Conservation (phyloP, 202 grass and related monocot genomes). For the Schoenoplectus tabernaemontani region DNA sequence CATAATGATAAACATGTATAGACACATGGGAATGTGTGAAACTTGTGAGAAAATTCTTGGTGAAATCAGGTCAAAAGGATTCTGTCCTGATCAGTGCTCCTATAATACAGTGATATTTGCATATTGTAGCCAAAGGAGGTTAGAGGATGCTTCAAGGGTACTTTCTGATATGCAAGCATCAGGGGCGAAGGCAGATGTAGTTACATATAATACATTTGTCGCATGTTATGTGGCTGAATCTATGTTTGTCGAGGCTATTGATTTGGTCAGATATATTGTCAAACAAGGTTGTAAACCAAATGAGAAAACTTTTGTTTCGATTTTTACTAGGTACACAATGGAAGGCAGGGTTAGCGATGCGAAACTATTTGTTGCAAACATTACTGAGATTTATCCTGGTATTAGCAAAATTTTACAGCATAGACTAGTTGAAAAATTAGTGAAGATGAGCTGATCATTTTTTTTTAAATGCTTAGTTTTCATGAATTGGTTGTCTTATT, state of each 20-base stretch:
- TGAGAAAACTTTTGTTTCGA: conserved; percentile 59
- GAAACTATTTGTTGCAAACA: conserved; percentile 36
- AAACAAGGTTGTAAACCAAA: conserved; percentile 65
- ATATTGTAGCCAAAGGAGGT: conserved; percentile 56
- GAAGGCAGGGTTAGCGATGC: conserved; percentile 27
- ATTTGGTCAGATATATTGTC: conserved; percentile 67
- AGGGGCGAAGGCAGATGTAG: conserved; percentile 53
- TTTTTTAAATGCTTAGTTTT: neutral
- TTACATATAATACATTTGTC: conserved; percentile 86
- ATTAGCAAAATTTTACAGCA: conserved; percentile 48
- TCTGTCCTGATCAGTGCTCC: conserved; percentile 58
- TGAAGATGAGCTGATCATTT: conserved; percentile 18
- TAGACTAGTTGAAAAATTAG: conserved; percentile 35
- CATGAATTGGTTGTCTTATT: neutral
- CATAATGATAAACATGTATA: conserved; percentile 86
- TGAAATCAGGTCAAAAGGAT: conserved; percentile 64
- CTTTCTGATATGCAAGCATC: conserved; percentile 63
- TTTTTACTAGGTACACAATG: conserved; percentile 54
- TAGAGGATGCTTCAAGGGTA: conserved; percentile 78
- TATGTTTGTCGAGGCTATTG: conserved; percentile 73
- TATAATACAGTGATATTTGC: conserved; percentile 93
- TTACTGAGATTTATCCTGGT: conserved; percentile 50
- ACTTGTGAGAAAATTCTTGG: conserved; percentile 64
- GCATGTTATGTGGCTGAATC: conserved; percentile 55
- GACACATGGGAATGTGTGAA: conserved; percentile 55